phyloP scores from a whole-genome alignment of 345 rosid genomes.

The Citrus maxima region DNA sequence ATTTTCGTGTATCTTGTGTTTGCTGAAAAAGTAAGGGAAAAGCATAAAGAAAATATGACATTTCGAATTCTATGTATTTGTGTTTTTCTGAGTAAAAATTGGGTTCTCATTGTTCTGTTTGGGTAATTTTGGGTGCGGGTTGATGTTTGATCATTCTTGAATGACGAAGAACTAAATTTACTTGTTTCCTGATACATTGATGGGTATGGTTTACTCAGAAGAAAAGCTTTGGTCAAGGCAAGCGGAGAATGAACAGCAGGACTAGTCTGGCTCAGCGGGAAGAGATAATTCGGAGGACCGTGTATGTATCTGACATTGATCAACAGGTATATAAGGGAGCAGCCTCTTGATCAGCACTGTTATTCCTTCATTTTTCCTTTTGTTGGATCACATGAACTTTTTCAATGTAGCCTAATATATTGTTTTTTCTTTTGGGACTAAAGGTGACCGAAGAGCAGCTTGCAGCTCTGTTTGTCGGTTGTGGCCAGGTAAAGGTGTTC shows the following conservation, averaged over 20 bases:
- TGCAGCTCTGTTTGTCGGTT: constrained; percentile 71
- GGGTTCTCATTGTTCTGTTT: not conserved
- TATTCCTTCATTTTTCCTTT: not conserved
- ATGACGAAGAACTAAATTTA: not conserved
- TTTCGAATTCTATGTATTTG: not conserved
- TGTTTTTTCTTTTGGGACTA: not conserved
- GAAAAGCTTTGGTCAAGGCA: constrained; percentile 71
- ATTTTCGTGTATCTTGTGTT: not conserved
- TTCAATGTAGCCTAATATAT: not conserved
- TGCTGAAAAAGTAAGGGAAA: not conserved
- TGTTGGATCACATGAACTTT: not conserved
- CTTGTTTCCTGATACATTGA: not conserved
- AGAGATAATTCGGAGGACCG: constrained; percentile 81
- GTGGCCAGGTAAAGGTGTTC: constrained; percentile 71
- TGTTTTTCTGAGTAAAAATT: not conserved
- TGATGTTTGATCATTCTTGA: not conserved
- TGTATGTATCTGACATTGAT: constrained; percentile 91
- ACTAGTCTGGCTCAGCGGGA: constrained; percentile 91
- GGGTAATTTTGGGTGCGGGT: not conserved
- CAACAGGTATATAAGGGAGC: constrained; percentile 58
- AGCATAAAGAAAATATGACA: not conserved
- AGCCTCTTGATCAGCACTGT: constrained; percentile 5
- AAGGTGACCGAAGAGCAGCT: constrained; percentile 99
- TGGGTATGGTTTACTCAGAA: constrained; percentile 41
- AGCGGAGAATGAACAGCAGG: constrained; percentile 61